Percentiles rank a stretch among this genome's conserved stretches.
Evolutionary conservation across 2,329 filamentous ascomycete genomes (phyloP).

Genomic region (Aureobasidium melanogenum): DNA sequence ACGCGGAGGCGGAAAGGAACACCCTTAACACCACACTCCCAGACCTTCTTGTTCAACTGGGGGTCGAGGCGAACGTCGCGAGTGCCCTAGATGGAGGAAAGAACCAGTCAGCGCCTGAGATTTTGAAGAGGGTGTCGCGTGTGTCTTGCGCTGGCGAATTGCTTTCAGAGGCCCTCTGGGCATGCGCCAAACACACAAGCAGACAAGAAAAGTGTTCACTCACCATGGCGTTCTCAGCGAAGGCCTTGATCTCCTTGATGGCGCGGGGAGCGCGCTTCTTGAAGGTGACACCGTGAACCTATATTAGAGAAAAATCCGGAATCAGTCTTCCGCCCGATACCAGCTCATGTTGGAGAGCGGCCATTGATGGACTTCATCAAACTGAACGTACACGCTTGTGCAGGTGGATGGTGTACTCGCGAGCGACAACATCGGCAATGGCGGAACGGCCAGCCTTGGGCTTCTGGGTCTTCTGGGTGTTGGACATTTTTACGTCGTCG

Average conservation of each 20-base stretch:
- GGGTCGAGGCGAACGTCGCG: constrained; percentile 95
- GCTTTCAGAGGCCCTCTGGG: not conserved
- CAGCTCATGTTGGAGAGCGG: constrained; percentile 19
- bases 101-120: not conserved
- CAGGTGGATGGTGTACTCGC: constrained; percentile 99
- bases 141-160: not conserved
- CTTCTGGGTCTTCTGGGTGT: constrained; percentile 40
- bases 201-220: constrained; percentile 29
- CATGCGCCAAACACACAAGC: not conserved
- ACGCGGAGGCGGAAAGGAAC: constrained; percentile 95
- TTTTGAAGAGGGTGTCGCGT: not conserved
- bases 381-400: constrained; percentile 94
- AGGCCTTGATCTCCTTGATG: constrained; percentile 99
- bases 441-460: constrained; percentile 82
- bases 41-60: constrained; percentile 99
- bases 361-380: constrained; percentile 62
- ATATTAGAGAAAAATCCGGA: constrained; percentile 23
- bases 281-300: constrained; percentile 97
- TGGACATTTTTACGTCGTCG: constrained; percentile 29
- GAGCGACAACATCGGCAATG: constrained; percentile 97
- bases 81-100: constrained; percentile 60
- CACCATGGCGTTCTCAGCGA: constrained; percentile 95
- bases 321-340: constrained; percentile 62
- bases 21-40: constrained; percentile 98
- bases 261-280: constrained; percentile 98